A percentile compares a stretch with the other conserved stretches of the same genome.
Conservation (phyloP, 106 monocot genomes). For the Dactylorhiza incarnata region DNA sequence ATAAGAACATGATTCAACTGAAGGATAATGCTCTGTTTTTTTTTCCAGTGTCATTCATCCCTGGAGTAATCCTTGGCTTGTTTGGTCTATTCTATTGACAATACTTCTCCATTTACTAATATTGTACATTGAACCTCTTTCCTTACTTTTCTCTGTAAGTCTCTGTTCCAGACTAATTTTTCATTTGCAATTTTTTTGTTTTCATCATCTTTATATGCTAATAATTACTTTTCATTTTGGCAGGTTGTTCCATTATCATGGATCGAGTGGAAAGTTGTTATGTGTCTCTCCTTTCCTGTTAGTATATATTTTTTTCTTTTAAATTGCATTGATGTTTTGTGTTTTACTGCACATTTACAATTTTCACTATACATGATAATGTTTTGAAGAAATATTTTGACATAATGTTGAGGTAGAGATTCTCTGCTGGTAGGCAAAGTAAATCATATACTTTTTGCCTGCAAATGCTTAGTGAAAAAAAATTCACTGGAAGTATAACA, state of each 20-base stretch:
- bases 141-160: slow-evolving; percentile 94
- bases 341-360: not conserved
- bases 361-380: not conserved
- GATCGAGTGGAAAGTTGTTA: slow-evolving; percentile 77
- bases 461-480: not conserved
- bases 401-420: not conserved
- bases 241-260: slow-evolving; percentile 95
- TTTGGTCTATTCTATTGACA: slow-evolving; percentile 80
- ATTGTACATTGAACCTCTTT: slow-evolving; percentile 80
- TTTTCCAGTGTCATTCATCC: slow-evolving; percentile 77
- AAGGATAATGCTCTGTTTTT: not conserved
- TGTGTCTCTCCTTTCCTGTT: slow-evolving; percentile 95
- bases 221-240: slow-evolving; percentile 4
- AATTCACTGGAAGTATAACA: not conserved
- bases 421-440: not conserved
- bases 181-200: not conserved
- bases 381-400: not conserved
- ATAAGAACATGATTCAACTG: not conserved
- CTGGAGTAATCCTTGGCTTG: slow-evolving; percentile 97
- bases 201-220: too few relatives aligned
- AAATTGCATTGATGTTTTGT: not conserved
- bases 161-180: not conserved
- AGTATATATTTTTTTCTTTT: slow-evolving; percentile 21
- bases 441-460: not conserved
- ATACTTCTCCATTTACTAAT: slow-evolving; percentile 88